Evolutionary conservation across 2,329 filamentous ascomycete genomes (phyloP), one percentile per base, ranked within the genome.

Genomic region (Metarhizium guizhouense): DNA sequence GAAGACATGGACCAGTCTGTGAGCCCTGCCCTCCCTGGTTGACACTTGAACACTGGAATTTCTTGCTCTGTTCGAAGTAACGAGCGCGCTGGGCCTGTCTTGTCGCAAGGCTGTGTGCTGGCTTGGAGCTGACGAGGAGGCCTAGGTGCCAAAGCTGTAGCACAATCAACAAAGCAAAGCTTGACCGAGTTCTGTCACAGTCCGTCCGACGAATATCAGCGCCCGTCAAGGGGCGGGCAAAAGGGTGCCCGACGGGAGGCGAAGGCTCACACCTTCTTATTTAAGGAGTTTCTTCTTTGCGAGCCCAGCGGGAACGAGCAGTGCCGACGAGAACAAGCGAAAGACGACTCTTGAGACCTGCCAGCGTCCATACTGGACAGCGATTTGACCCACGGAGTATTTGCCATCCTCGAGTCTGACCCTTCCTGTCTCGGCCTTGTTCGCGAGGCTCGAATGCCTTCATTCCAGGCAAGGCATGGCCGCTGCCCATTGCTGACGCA

Each of bases 401-500:
- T 13, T 20, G 43, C 25, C 43, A 25, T 25, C n/a, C 25, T 38
- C 18, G 29, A 25, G n/a, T 43, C 40, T 38, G 54, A 3, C 32
- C 18, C 14, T 53, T 29, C 48, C 43, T 30, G 30, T 29, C 43
- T 50, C 14, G 30, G 20, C 25, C 25, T 47, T 25, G 43, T n/a
- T 30, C 40, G 51, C 38, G 50, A 18, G 55, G 52, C 42, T 53
- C 56, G 51, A 50, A 55, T 57, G 53, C 43, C 50, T 57, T 47
- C 53, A 47, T 51, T 55, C 53, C 53, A 55, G 53, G 42, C 53
- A 36, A 42, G 56, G 51, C 47, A 55, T 51, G 56, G 51, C 53
- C 53, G 53, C 53, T 55, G 56, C 56, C 32, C 47, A 51, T 55
- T 43, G 52, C 55, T 57, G 55, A 54, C 14, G 48, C 55, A 57